Conservation (phyloP, 768 basidiomycete species). For the Leccinellum luteum region DNA sequence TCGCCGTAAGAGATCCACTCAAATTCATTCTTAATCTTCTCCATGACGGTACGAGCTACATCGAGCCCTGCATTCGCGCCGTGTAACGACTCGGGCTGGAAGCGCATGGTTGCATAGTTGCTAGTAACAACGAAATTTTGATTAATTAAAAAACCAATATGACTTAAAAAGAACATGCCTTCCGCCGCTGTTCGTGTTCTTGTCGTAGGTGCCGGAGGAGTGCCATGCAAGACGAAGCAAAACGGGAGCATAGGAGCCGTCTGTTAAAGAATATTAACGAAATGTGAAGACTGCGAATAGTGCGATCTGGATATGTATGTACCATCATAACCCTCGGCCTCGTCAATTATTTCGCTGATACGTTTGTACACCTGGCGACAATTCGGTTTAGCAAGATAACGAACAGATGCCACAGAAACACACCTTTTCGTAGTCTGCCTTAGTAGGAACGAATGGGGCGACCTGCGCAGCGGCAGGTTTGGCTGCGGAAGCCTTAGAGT, state of each 20-base stretch:
- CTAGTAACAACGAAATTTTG: constrained; percentile 38
- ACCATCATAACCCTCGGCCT: constrained; percentile 81
- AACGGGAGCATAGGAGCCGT: constrained; percentile 87
- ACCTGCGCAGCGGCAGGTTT: constrained; percentile 63
- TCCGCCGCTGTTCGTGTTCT: constrained; percentile 71
- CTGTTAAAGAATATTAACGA: constrained; percentile 35
- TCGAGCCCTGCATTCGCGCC: constrained; percentile 81
- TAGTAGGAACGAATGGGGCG: constrained; percentile 68
- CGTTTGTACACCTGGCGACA: constrained; percentile 77
- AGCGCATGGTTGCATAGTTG: constrained; percentile 99
- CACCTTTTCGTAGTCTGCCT: constrained; percentile 90
- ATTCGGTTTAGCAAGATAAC: neutral
- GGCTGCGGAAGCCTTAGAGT: constrained; percentile 48
- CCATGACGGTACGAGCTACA: constrained; percentile 79
- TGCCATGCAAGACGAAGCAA: constrained; percentile 93
- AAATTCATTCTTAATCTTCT: constrained; percentile 83
- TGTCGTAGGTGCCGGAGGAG: constrained; percentile 89
- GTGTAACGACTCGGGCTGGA: constrained; percentile 83
- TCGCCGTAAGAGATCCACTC: constrained; percentile 96
- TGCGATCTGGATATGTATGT: constrained; percentile 21
- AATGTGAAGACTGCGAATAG: neutral
- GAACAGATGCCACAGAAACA: constrained; percentile 1
- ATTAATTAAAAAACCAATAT: neutral
- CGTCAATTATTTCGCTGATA: constrained; percentile 75
- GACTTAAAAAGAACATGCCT: constrained; percentile 45